Percentiles rank a stretch among this genome's conserved stretches.
Conservation (phyloP, 2,329 filamentous ascomycete species). For the Epichloe sibirici region DNA sequence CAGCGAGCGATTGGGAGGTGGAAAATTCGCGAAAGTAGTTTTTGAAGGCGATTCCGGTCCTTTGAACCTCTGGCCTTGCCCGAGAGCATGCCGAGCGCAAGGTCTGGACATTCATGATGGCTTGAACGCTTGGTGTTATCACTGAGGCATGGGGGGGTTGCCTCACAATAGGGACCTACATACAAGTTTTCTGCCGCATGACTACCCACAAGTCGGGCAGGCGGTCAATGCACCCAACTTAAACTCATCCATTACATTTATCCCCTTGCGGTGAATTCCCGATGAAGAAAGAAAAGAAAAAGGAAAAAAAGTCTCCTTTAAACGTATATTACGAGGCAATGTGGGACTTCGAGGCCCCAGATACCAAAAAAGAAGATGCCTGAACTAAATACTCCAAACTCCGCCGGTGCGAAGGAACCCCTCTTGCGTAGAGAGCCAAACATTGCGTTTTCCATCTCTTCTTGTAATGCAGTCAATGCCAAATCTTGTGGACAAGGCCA, state of each 20-base stretch:
- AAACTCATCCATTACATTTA: background rate
- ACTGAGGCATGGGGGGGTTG: background rate
- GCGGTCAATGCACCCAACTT: background rate
- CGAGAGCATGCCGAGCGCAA: slow-evolving; percentile 26
- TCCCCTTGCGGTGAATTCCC: background rate
- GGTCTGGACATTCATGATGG: slow-evolving; percentile 25
- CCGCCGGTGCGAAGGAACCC: background rate
- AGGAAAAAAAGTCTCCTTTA: background rate
- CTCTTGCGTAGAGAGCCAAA: background rate
- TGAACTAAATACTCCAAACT: slow-evolving; percentile 8
- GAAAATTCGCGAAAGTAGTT: slow-evolving; percentile 20
- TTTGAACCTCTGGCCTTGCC: slow-evolving; percentile 22
- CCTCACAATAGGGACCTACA: background rate
- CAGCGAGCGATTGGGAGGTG: slow-evolving; percentile 23
- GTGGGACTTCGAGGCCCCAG: background rate
- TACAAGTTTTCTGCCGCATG: slow-evolving; percentile 1
- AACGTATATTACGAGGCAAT: background rate
- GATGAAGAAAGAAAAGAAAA: background rate
- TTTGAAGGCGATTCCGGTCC: slow-evolving; percentile 18
- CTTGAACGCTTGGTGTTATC: slow-evolving; percentile 4
- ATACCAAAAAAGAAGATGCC: background rate
- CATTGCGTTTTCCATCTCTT: slow-evolving; percentile 1
- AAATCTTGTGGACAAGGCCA: background rate
- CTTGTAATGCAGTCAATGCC: slow-evolving; percentile 1
- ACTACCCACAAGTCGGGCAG: background rate